Conservation (phyloP, 202 grass and related monocot genomes). For the Panicum virgatum region DNA sequence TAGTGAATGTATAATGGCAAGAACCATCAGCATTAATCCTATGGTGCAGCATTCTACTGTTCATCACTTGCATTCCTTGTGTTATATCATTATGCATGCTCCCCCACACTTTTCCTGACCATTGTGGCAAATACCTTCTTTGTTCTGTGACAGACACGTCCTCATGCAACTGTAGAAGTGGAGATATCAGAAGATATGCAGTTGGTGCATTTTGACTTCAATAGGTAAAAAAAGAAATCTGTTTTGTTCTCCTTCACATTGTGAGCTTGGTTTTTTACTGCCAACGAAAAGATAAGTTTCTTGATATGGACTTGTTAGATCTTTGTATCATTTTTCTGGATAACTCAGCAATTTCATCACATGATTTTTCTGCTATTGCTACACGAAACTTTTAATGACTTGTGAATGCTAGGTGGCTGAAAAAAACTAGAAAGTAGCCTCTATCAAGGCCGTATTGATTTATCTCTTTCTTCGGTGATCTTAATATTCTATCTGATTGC, state of each 20-base stretch:
- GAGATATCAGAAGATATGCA: conserved; percentile 99
- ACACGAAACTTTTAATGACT: conserved; percentile 1
- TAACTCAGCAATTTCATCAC: not conserved
- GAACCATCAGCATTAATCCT: not conserved
- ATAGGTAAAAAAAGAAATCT: conserved; percentile 66
- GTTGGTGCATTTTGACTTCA: conserved; percentile 97
- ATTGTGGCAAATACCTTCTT: conserved; percentile 9
- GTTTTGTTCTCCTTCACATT: not conserved
- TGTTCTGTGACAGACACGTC: conserved; percentile 73
- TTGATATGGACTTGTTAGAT: not conserved
- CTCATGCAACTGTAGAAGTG: conserved; percentile 98
- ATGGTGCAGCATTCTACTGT: not conserved
- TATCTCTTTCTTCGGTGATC: conserved; percentile 14
- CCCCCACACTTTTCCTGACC: not conserved
- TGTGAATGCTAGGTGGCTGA: not conserved
- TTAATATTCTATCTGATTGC: not conserved
- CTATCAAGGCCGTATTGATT: not conserved
- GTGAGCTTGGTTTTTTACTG: not conserved
- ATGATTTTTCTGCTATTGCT: conserved; percentile 11
- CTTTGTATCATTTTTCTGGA: not conserved
- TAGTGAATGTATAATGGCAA: not conserved
- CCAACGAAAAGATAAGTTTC: not conserved
- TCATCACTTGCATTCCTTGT: not conserved
- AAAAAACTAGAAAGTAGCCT: not conserved
- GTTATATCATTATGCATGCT: not conserved